Conservation (phyloP, 352 stramenopile species). For the Plasmopara viticola region DNA sequence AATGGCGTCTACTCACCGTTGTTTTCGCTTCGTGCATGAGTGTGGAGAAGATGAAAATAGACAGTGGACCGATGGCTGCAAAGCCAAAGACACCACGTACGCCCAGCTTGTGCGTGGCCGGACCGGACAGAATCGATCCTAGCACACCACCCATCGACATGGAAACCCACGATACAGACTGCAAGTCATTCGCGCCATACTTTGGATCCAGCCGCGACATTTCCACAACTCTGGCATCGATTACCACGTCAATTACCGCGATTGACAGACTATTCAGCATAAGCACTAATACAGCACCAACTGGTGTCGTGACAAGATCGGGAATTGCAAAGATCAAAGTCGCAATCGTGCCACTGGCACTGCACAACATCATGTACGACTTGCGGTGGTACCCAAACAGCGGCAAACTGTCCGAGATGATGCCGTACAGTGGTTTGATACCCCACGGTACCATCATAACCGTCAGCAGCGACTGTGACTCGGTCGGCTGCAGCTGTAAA, state of each 20-base stretch:
- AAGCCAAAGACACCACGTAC: constrained; percentile 91
- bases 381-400: constrained; percentile 92
- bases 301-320: constrained; percentile 43
- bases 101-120: constrained; percentile 86
- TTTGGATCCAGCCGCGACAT: constrained; percentile 85
- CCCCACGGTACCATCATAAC: constrained; percentile 94
- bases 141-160: constrained; percentile 90
- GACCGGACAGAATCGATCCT: constrained; percentile 89
- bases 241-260: constrained; percentile 94
- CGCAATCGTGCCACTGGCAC: constrained; percentile 47
- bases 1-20: constrained; percentile 37
- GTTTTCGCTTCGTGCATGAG: constrained; percentile 82
- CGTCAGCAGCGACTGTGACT: constrained; percentile 90
- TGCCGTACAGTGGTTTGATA: constrained; percentile 95
- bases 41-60: constrained; percentile 86
- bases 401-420: constrained; percentile 92
- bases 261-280: constrained; percentile 85
- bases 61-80: constrained; percentile 82
- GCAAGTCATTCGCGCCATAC: constrained; percentile 88
- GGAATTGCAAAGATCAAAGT: constrained; percentile 61
- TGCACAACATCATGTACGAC: constrained; percentile 92
- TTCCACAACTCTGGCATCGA: constrained; percentile 94
- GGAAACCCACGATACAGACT: constrained; percentile 93
- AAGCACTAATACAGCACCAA: constrained; percentile 50
- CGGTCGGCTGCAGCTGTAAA: constrained; percentile 88